Evolutionary conservation across 495 filamentous ascomycete species (phyloP).

Genomic region (Astrothelium macrocarpum): DNA sequence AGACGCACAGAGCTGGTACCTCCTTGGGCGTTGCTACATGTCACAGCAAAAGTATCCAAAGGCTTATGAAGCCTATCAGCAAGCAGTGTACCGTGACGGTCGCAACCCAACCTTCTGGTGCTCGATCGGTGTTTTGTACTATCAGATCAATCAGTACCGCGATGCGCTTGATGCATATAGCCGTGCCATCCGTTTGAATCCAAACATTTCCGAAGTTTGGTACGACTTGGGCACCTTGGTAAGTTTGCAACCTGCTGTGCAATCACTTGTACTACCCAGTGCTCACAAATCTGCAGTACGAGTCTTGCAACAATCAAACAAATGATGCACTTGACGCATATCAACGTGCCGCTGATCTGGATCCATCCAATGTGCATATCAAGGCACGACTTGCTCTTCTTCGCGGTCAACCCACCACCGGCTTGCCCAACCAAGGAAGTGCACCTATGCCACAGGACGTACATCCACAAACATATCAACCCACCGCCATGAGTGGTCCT

Average conservation of each 20-base stretch:
- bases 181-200: slow-evolving; percentile 92
- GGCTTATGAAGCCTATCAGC: slow-evolving; percentile 97
- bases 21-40: slow-evolving; percentile 98
- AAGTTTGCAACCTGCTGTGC: slow-evolving; percentile 37
- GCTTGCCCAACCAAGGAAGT: slow-evolving; percentile 53
- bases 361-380: slow-evolving; percentile 89
- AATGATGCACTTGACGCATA: slow-evolving; percentile 94
- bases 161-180: slow-evolving; percentile 98
- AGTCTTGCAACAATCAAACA: slow-evolving; percentile 98
- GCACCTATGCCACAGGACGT: slow-evolving; percentile 72
- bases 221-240: slow-evolving; percentile 96
- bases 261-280: slow-evolving; percentile 10
- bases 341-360: slow-evolving; percentile 85
- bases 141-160: slow-evolving; percentile 99
- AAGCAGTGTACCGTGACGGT: slow-evolving; percentile 96
- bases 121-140: slow-evolving; percentile 98
- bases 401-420: slow-evolving; percentile 63
- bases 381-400: slow-evolving; percentile 87
- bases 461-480: slow-evolving; percentile 44
- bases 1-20: slow-evolving; percentile 98
- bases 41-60: slow-evolving; percentile 98
- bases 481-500: slow-evolving; percentile 46
- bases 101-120: slow-evolving; percentile 99
- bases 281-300: slow-evolving; percentile 53
- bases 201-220: slow-evolving; percentile 99